Percentiles rank a stretch among this genome's conserved stretches.
Conservation (phyloP, 257 asterid species). For the Solanum peruvianum region DNA sequence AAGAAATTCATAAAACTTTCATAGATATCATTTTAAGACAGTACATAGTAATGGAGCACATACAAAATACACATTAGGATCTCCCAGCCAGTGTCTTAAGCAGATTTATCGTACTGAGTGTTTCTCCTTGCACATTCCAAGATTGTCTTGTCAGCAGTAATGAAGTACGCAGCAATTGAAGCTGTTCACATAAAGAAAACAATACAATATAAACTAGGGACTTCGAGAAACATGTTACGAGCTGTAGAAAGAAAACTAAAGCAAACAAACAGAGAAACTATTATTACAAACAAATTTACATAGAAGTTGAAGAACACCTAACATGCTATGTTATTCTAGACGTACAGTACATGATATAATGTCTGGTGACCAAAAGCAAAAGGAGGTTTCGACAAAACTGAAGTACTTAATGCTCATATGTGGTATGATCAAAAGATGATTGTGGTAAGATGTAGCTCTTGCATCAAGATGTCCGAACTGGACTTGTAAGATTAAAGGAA, state of each 20-base stretch:
- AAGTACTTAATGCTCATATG: background rate
- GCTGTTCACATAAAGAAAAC: slow-evolving; percentile 29
- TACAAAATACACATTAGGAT: background rate
- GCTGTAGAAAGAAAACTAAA: background rate
- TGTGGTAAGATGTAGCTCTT: background rate
- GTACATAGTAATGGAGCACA: background rate
- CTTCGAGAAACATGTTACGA: background rate
- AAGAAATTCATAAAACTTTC: background rate
- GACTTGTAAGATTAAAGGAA: background rate
- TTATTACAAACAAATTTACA: background rate
- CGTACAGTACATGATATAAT: background rate
- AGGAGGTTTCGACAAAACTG: background rate
- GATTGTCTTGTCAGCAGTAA: slow-evolving; percentile 74
- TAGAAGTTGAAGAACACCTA: background rate
- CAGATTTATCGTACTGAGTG: slow-evolving; percentile 33
- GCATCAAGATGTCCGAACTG: background rate
- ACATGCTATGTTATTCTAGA: background rate
- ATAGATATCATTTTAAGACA: background rate
- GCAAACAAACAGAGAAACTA: background rate
- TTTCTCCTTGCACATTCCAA: slow-evolving; percentile 70
- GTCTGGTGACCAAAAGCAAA: background rate
- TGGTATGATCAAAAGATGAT: background rate
- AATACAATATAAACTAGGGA: background rate
- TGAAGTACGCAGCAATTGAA: slow-evolving; percentile 76
- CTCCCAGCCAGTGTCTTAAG: background rate